Conservation (phyloP, 495 filamentous ascomycete genomes). For the Aspergillus hancockii region DNA sequence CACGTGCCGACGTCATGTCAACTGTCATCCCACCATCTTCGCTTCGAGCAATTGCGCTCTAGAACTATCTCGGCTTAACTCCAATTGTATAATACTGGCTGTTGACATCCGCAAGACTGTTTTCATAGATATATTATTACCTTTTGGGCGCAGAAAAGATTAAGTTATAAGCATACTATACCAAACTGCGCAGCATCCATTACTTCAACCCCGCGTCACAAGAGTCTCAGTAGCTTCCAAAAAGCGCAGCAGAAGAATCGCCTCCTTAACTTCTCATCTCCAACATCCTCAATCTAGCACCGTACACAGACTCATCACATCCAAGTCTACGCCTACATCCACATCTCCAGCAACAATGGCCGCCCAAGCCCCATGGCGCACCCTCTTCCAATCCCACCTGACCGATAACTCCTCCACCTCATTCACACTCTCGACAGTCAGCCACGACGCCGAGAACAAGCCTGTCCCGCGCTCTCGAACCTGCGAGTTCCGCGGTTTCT, state of each 20-base stretch:
- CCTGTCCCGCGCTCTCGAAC: constrained; percentile 61
- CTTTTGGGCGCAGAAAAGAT: no score
- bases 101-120: background rate
- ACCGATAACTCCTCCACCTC: constrained; percentile 65
- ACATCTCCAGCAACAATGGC: background rate
- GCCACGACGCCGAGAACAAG: constrained; percentile 33
- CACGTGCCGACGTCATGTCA: constrained; percentile 23
- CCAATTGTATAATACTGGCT: background rate
- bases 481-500: constrained; percentile 83
- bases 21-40: background rate
- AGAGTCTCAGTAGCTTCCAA: background rate
- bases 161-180: no score
- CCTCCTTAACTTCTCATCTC: background rate
- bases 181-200: background rate
- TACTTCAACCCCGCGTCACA: background rate
- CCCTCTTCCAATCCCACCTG: constrained; percentile 65
- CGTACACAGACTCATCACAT: background rate
- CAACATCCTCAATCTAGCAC: background rate
- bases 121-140: background rate
- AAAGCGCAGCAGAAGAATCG: background rate
- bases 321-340: background rate
- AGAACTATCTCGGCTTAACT: background rate
- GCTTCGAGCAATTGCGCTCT: background rate
- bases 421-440: constrained; percentile 72
- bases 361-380: constrained; percentile 63